Conservation (phyloP, 2,329 filamentous ascomycete genomes). For the Ophiostoma tasmaniense region DNA sequence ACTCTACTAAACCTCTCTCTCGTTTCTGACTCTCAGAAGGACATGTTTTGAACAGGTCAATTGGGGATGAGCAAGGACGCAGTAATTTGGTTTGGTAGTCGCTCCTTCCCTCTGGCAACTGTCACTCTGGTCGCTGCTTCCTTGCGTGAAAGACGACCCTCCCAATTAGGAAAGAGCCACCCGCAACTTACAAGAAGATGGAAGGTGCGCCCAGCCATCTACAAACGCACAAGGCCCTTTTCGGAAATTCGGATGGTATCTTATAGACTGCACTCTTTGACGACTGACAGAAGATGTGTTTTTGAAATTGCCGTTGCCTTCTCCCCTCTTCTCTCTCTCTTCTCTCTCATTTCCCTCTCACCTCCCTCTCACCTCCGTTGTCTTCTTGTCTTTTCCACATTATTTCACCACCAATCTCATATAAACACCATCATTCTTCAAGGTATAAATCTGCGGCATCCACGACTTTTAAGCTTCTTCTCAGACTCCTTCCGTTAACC, state of each 20-base stretch:
- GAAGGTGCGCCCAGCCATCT: not conserved
- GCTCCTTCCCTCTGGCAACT: not conserved
- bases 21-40: no score
- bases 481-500: not conserved
- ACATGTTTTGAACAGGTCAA: no score
- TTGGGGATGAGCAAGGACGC: no score
- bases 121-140: not conserved
- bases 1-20: no score
- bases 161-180: constrained; percentile 3
- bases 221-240: not conserved
- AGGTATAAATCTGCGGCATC: not conserved
- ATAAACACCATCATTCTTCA: not conserved
- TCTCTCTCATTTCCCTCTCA: not conserved
- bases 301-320: not conserved
- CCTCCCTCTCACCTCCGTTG: not conserved
- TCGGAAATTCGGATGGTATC: not conserved
- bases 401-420: not conserved
- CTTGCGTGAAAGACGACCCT: not conserved
- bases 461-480: not conserved
- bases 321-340: not conserved
- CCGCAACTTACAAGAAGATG: not conserved
- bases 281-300: not conserved
- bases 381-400: not conserved
- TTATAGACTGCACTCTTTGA: not conserved
- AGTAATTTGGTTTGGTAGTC: no score